Evolutionary conservation across 2,329 filamentous ascomycete genomes (phyloP).

Genomic region (Trichoderma gracile): DNA sequence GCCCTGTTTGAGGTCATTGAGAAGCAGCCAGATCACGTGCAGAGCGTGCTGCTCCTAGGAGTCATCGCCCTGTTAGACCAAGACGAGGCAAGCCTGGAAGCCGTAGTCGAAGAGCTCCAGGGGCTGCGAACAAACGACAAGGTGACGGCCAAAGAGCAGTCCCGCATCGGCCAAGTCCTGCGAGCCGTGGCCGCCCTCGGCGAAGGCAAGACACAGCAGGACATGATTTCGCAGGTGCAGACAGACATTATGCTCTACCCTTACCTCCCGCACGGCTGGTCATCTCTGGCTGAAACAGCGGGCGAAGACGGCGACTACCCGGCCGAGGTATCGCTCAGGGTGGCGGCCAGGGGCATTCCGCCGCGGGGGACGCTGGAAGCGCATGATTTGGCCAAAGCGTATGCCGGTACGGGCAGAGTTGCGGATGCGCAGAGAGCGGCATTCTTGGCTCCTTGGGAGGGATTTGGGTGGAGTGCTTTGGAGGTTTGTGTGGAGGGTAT

Average conservation of each 20-base stretch:
- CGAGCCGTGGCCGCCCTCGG: slow-evolving; percentile 68
- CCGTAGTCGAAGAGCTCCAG: slow-evolving; percentile 76
- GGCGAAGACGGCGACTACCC: slow-evolving; percentile 41
- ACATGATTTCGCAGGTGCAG: slow-evolving; percentile 65
- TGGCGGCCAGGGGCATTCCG: slow-evolving; percentile 73
- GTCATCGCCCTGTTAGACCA: slow-evolving; percentile 80
- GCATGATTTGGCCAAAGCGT: slow-evolving; percentile 69
- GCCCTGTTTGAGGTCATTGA: slow-evolving; percentile 81
- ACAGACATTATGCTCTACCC: slow-evolving; percentile 80
- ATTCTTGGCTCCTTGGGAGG: slow-evolving; percentile 78
- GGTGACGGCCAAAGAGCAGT: slow-evolving; percentile 63
- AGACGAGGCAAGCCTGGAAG: slow-evolving; percentile 76
- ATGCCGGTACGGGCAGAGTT: slow-evolving; percentile 69
- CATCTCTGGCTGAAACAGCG: slow-evolving; percentile 59
- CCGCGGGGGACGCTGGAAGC: slow-evolving; percentile 69
- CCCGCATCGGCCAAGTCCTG: slow-evolving; percentile 71
- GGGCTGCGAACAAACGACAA: slow-evolving; percentile 67
- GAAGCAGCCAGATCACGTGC: slow-evolving; percentile 70
- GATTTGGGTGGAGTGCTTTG: slow-evolving; percentile 64
- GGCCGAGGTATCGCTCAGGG: slow-evolving; percentile 77
- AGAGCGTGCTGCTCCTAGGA: slow-evolving; percentile 77
- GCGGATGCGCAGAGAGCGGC: slow-evolving; percentile 76
- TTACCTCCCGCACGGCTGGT: slow-evolving; percentile 78
- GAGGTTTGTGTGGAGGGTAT: slow-evolving; percentile 35
- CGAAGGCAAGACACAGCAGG: slow-evolving; percentile 49